Evolutionary conservation across 805 yeast species (phyloP), one percentile per base, ranked within the genome.

Genomic region (Suhomyces xylopsoci): DNA sequence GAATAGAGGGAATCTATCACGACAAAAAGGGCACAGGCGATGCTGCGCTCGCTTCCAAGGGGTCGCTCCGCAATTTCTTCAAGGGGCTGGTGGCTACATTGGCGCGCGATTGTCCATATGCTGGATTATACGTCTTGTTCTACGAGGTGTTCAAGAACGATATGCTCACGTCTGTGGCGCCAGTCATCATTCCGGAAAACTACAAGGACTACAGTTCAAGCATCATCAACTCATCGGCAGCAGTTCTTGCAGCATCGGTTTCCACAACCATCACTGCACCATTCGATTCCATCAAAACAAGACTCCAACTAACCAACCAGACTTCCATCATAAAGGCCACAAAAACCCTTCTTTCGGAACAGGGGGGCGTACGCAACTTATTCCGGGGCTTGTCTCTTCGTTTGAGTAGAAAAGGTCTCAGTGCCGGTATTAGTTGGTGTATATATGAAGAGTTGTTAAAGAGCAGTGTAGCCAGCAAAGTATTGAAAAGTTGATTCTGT

Each of bases 401-500:
- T 58, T 76, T 94, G 48, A 78, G 87, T 4, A 78, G 98, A 60
- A 94, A 94, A 69, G 97, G 93, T 0, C 67, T 89, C 47, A 88
- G 96, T 68, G 93, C 97, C 0, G 97, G 97, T 1, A 90, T 94
- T 55, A 91, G 97, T 48, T 94, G 99, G 99, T 90, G 97, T 54
- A 85, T 94, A 22, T 94, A 93, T 66, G 99, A 94, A 68, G 97
- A 94, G 65, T 71, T 93, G 51, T 81, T 93, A 40, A 80, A 79
- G 52, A 34, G 46, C 25, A 46, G 43, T 9, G 43, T 34, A 15
- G 30, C 32, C 43, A n/a, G 43, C 7, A 20, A 17, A 45, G 40
- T 45, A 10, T 45, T 45, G 40, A 19, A 28, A 20, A 32, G 48
- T 20, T 45, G 22, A 45, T 30, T 22, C 19, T 45, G 48, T 45